These are phyloP conservation scores for Evansstolkia leycettana DNA, from an alignment of 495 filamentous ascomycete species.

Conservation along the genomic window DNA sequence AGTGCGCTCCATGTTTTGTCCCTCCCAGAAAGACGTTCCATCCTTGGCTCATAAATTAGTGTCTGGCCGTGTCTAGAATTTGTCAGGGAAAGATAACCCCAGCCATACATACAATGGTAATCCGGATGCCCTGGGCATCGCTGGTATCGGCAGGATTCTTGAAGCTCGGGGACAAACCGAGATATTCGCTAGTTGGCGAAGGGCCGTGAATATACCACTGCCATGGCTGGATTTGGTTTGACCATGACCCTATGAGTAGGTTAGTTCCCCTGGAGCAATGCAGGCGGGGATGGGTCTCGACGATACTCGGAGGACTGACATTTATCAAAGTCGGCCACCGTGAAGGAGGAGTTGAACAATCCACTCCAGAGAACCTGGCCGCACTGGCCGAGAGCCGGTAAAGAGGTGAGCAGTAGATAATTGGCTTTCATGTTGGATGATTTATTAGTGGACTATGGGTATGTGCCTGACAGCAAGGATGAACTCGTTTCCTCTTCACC, in stretches of 20 bases:
- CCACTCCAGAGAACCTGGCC: not conserved
- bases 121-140: constrained; percentile 52
- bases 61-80: too few relatives aligned
- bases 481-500: too few relatives aligned
- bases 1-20: constrained; percentile 45
- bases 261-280: too few relatives aligned
- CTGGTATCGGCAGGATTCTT: constrained; percentile 58
- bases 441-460: too few relatives aligned
- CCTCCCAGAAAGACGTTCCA: constrained; percentile 49
- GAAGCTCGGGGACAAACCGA: constrained; percentile 41
- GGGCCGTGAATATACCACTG: constrained; percentile 65
- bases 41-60: too few relatives aligned
- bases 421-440: not conserved
- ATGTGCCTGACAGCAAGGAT: too few relatives aligned
- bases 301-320: too few relatives aligned
- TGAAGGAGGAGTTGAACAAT: constrained; percentile 1
- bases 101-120: constrained; percentile 47
- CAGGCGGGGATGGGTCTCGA: too few relatives aligned
- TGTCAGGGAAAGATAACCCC: not conserved
- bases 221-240: constrained; percentile 52
- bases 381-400: too few relatives aligned
- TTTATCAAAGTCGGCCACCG: constrained; percentile 2
- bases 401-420: not conserved
- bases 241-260: constrained; percentile 52
- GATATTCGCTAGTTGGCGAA: constrained; percentile 40